Base-by-base conservation (phyloP, 2,329 filamentous ascomycete genomes). In the Erysiphe neolycopersici region DNA sequence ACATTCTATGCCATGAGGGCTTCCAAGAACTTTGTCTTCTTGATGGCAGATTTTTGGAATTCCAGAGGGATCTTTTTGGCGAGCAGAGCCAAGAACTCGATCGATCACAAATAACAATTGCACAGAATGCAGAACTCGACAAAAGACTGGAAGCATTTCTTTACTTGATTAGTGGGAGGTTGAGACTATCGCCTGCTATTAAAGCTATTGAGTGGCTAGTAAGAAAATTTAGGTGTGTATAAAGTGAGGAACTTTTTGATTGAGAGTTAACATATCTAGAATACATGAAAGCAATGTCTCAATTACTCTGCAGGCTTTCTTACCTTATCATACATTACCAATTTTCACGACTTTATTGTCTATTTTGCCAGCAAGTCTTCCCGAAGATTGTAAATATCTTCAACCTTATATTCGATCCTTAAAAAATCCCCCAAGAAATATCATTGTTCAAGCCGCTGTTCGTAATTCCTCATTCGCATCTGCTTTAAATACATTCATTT, bases 121-220 rank as follows among this genome's bases (percentile, higher is more conserved):
- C 68, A 47, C 81, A 95, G 58, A 95, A 94, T 61, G 68, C 72
- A 50, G 78, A 84, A 55, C 65, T 98, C 45, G 73, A 94, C 59
- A 66, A 64, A 42, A 77, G 76, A 45, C 62, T 95, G 45, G 79
- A 91, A 52, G 70, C 73, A 13, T 98, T 95, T 56, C 64, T 99
- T 50, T 78, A 76, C 30, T 66, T 95, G 13, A 74, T 79, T 11
- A 79, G 81, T 18, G 73, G 76, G 22, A 71, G 79, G 36, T 58
- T 98, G 50, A 67, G 87, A 49, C 65, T 99, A 30, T 84, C 78
- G 62, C 87, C 89, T 36, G 83, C 82, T 0, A 72, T 93, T 44
- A 92, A 91, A 61, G 76, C 85, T 14, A 67, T 95, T 33, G 91
- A 99, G 63, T 99, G 89, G 89, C 68, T 98, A 40, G 71, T 98